Conservation (phyloP, 352 stramenopile genomes). For the Pythium guiyangense region DNA sequence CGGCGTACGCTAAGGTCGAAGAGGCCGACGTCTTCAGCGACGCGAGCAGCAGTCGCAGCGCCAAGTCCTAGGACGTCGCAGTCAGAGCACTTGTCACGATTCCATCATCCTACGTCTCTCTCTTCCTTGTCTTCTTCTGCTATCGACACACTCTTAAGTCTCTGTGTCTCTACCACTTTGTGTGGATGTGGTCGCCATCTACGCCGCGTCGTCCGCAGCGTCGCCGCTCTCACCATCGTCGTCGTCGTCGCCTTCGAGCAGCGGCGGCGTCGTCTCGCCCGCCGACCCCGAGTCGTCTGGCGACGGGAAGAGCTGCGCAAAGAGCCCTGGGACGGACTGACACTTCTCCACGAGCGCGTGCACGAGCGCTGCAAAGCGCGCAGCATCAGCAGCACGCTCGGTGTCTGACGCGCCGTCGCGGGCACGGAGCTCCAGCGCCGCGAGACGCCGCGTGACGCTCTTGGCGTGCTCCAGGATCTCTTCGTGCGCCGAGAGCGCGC, state of each 20-base stretch:
- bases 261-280: constrained; percentile 11
- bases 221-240: background rate
- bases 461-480: constrained; percentile 72
- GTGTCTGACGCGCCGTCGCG: background rate
- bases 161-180: too few species aligned
- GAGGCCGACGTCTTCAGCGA: constrained; percentile 32
- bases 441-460: constrained; percentile 50
- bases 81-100: background rate
- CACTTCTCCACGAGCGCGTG: constrained; percentile 58
- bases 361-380: constrained; percentile 30
- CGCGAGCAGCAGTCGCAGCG: constrained; percentile 18
- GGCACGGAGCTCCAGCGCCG: constrained; percentile 22
- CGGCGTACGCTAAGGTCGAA: constrained; percentile 60
- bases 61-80: background rate
- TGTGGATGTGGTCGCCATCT: background rate
- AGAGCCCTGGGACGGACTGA: constrained; percentile 29
- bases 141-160: too few species aligned
- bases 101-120: background rate
- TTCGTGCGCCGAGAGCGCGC: constrained; percentile 56
- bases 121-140: too few species aligned
- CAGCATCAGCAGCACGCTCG: too few species aligned
- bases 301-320: constrained; percentile 50
- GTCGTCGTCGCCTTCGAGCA: constrained; percentile 10
- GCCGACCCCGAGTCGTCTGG: constrained; percentile 36
- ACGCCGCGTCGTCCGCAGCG: constrained; percentile 5